Conservation (phyloP, 129 eudicot species). For the Helichrysum umbraculigerum region DNA sequence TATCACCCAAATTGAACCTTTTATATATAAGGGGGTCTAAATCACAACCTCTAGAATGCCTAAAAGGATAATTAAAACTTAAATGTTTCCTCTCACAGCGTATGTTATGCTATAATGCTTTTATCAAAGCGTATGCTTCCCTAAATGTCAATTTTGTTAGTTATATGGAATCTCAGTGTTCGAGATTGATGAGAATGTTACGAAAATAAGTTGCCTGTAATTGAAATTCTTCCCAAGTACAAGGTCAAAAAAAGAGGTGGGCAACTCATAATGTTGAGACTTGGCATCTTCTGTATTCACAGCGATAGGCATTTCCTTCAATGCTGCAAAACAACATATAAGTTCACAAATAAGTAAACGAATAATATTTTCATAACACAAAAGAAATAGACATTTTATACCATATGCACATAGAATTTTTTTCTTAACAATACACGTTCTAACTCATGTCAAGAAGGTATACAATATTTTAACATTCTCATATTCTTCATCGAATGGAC, state of each 20-base stretch:
- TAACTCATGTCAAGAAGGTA: not conserved
- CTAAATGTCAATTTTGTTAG: not conserved
- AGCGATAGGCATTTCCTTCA: constrained; percentile 88
- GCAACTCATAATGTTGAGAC: constrained; percentile 87
- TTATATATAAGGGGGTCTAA: not conserved
- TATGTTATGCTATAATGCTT: too few relatives aligned
- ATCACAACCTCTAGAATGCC: not conserved
- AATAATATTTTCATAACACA: not conserved
- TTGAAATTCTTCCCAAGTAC: constrained; percentile 88
- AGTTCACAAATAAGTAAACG: not conserved
- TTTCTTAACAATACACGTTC: not conserved
- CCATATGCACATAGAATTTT: not conserved
- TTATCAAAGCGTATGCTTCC: not conserved
- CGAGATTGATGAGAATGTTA: not conserved
- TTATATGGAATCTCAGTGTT: constrained; percentile 1
- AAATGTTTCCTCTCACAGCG: not conserved
- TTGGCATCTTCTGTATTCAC: constrained; percentile 78
- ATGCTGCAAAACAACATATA: constrained; percentile 60
- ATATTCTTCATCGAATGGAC: not conserved
- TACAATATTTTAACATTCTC: too few relatives aligned
- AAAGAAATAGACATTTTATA: not conserved
- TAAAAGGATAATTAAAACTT: not conserved
- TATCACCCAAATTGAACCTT: not conserved
- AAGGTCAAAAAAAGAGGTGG: constrained; percentile 94
- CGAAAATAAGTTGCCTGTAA: constrained; percentile 57